These are phyloP conservation scores for Postia placenta DNA, from an alignment of 768 basidiomycete species.

Conservation along the genomic window DNA sequence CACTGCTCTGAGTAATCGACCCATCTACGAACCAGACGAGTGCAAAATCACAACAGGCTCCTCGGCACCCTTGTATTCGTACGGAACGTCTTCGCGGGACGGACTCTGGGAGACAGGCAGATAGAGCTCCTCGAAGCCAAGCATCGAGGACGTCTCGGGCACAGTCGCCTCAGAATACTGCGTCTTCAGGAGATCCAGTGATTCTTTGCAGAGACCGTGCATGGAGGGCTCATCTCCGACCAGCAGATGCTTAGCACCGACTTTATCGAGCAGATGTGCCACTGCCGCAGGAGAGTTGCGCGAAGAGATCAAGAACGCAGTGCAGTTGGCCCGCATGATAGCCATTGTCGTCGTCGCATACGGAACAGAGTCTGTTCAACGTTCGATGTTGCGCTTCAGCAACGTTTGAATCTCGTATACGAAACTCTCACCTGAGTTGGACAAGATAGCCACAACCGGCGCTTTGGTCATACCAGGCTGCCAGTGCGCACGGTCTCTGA, in stretches of 20 bases:
- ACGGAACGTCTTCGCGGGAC: background rate
- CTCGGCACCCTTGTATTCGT: constrained; percentile 3
- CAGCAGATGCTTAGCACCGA: constrained; percentile 19
- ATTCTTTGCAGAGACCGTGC: constrained; percentile 15
- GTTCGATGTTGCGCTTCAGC: background rate
- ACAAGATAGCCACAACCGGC: constrained; percentile 22
- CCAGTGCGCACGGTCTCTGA: constrained; percentile 8
- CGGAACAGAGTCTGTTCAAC: constrained; percentile 21
- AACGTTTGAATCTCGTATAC: background rate
- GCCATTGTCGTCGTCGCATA: constrained; percentile 15
- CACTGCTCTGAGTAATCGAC: background rate
- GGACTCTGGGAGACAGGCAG: constrained; percentile 3
- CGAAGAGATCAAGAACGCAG: constrained; percentile 28
- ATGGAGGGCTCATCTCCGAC: constrained; percentile 23
- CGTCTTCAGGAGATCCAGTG: constrained; percentile 15
- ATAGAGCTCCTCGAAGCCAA: constrained; percentile 15
- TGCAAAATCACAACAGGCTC: constrained; percentile 12
- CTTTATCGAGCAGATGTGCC: constrained; percentile 24
- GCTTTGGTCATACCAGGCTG: constrained; percentile 4
- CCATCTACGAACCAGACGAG: constrained; percentile 15
- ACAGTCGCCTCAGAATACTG: background rate
- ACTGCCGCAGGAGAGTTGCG: constrained; percentile 27
- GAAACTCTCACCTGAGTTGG: constrained; percentile 8
- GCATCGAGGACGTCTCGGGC: constrained; percentile 8
- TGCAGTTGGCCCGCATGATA: constrained; percentile 13